Conservation (phyloP, 768 basidiomycete species). For the Termitomyces sp. region DNA sequence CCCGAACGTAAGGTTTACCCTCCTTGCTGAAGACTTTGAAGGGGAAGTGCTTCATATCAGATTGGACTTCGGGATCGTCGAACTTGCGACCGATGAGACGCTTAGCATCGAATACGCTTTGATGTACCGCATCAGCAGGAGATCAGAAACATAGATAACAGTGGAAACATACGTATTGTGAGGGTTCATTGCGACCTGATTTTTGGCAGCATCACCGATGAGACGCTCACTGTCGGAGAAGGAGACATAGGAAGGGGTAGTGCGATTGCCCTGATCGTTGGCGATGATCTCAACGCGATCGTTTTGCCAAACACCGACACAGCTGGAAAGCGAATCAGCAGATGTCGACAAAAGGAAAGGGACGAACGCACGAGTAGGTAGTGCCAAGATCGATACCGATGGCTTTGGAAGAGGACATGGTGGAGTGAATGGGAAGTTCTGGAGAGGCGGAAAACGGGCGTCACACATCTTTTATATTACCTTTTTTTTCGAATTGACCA, state of each 20-base stretch:
- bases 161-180: slow-evolving; percentile 65
- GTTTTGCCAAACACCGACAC: slow-evolving; percentile 99
- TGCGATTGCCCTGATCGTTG: slow-evolving; percentile 93
- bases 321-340: slow-evolving; percentile 44
- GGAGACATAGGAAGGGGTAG: slow-evolving; percentile 93
- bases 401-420: slow-evolving; percentile 70
- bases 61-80: slow-evolving; percentile 79
- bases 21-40: slow-evolving; percentile 86
- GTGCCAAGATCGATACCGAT: slow-evolving; percentile 91
- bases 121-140: slow-evolving; percentile 9
- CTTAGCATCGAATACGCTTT: slow-evolving; percentile 95
- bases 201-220: slow-evolving; percentile 99
- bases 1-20: slow-evolving; percentile 85
- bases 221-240: slow-evolving; percentile 95
- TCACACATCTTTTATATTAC: slow-evolving; percentile 33
- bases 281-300: slow-evolving; percentile 99
- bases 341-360: slow-evolving; percentile 6
- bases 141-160: not conserved
- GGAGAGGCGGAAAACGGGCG: slow-evolving; percentile 8
- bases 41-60: slow-evolving; percentile 89
- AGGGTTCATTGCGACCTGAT: slow-evolving; percentile 98
- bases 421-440: slow-evolving; percentile 15
- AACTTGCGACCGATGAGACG: slow-evolving; percentile 96
- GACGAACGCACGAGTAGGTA: slow-evolving; percentile 76
- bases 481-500: slow-evolving; percentile 33